Evolutionary conservation across 2,329 filamentous ascomycete genomes (phyloP).

Genomic region (Exserohilum turcica): DNA sequence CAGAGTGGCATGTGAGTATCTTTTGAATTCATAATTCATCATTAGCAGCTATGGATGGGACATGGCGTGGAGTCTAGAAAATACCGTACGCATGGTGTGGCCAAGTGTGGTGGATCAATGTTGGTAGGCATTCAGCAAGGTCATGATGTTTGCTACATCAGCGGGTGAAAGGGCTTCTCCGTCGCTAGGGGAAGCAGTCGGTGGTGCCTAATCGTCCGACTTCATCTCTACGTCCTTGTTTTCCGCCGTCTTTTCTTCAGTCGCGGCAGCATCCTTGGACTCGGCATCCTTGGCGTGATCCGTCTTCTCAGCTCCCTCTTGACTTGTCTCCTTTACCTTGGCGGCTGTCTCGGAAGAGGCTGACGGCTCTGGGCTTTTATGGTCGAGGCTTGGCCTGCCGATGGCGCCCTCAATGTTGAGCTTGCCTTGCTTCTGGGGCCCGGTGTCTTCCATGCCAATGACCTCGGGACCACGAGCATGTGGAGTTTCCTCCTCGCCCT

Average conservation of each 20-base stretch:
- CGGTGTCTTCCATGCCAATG: conserved; percentile 85
- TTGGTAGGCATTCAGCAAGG: background rate
- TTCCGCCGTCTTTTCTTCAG: background rate
- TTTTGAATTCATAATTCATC: too few species aligned
- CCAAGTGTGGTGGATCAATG: too few species aligned
- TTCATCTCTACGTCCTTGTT: conserved; percentile 16
- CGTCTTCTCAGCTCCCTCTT: conserved; percentile 5
- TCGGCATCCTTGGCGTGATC: background rate
- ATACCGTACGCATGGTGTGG: too few species aligned
- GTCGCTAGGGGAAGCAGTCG: background rate
- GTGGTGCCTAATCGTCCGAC: conserved; percentile 14
- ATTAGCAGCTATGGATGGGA: too few species aligned
- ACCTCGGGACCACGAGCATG: conserved; percentile 84
- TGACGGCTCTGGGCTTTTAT: conserved; percentile 33
- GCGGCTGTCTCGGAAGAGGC: conserved; percentile 7
- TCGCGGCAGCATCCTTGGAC: background rate
- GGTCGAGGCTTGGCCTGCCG: conserved; percentile 41
- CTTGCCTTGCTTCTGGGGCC: conserved; percentile 70
- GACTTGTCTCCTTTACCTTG: conserved; percentile 32
- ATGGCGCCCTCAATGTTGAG: conserved; percentile 46
- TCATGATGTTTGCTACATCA: background rate
- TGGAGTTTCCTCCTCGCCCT: conserved; percentile 64
- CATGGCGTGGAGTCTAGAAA: too few species aligned
- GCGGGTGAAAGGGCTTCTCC: background rate
- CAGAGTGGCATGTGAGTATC: too few species aligned